Conservation (phyloP, 306 rosid species). For the Begonia loranthoides region DNA sequence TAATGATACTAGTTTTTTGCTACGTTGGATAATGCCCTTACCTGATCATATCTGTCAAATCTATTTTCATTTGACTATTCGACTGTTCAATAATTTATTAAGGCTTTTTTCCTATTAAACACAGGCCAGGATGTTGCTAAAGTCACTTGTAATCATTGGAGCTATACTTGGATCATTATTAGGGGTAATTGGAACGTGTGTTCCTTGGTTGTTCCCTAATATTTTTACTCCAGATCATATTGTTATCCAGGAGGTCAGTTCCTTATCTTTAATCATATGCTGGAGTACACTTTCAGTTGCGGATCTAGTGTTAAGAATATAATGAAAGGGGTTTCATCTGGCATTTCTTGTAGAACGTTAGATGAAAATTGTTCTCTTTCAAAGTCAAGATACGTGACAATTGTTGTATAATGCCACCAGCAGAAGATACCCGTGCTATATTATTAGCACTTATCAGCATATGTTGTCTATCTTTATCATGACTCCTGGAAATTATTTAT, state of each 20-base stretch:
- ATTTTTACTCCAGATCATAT: conserved; percentile 64
- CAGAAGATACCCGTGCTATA: too few species aligned
- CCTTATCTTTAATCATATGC: conserved; percentile 7
- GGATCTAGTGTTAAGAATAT: background rate
- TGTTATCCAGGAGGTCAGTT: conserved; percentile 62
- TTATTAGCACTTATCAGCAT: too few species aligned
- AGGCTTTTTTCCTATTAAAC: conserved; percentile 8
- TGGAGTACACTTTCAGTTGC: background rate
- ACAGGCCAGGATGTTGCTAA: conserved; percentile 68
- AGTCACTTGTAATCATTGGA: conserved; percentile 67
- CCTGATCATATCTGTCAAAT: conserved; percentile 1
- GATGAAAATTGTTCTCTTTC: too few species aligned
- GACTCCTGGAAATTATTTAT: too few species aligned
- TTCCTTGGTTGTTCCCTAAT: conserved; percentile 71
- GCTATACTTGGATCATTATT: conserved; percentile 42
- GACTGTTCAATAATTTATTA: conserved; percentile 11
- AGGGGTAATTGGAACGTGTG: conserved; percentile 59
- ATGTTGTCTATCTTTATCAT: too few species aligned
- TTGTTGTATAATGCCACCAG: too few species aligned
- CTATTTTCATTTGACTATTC: background rate
- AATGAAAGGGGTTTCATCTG: too few species aligned
- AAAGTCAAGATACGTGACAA: too few species aligned
- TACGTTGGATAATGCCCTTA: background rate
- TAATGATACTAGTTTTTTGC: conserved; percentile 10
- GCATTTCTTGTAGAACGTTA: too few species aligned